Evolutionary conservation across 106 monocot genomes (phyloP), one percentile per base, ranked within the genome.

Genomic region (Allium sativum): DNA sequence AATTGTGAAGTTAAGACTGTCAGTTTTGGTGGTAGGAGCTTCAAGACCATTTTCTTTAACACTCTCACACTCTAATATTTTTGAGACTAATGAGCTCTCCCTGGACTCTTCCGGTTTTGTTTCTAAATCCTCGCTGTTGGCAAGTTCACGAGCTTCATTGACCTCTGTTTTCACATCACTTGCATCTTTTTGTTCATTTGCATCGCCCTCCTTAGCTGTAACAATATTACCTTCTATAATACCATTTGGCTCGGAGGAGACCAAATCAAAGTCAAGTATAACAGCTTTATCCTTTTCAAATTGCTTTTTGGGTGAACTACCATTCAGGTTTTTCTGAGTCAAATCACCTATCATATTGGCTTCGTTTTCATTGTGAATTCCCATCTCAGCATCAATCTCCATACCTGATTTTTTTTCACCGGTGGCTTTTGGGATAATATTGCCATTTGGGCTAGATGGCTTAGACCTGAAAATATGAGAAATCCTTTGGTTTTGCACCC

Each of bases 401-500:
- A 53, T 75, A 47, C 70, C 77, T 51, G 72, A 41, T 6, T 72
- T 78, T 64, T 70, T 69, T 58, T 63, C 64, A 68, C 56, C 54
- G 17, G 64, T 62, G 55, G 47, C 45, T 62, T 66, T 79, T 18
- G 53, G 48, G 45, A 70, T 55, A 18, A 31, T 41, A 42, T 70
- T 78, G 48, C 43, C 62, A 65, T 64, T 67, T 50, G 73, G 75
- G 73, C 78, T 86, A 16, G 78, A 61, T 14, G 74, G 65, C 70
- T 78, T 92, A 41, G 77, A 79, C 56, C 82, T 68, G 44, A 66
- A 73, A 65, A 80, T 45, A 10, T 74, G 68, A 50, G 79, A 79
- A 40, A 42, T 51, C 65, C 56, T 48, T 53, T 74, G 68, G 0
- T 81, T 69, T 17, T 87, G 76, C 5, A 18, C 43, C 20, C 52